Conservation (phyloP, 768 basidiomycete species). For the Leucocoprinus birnbaumii region DNA sequence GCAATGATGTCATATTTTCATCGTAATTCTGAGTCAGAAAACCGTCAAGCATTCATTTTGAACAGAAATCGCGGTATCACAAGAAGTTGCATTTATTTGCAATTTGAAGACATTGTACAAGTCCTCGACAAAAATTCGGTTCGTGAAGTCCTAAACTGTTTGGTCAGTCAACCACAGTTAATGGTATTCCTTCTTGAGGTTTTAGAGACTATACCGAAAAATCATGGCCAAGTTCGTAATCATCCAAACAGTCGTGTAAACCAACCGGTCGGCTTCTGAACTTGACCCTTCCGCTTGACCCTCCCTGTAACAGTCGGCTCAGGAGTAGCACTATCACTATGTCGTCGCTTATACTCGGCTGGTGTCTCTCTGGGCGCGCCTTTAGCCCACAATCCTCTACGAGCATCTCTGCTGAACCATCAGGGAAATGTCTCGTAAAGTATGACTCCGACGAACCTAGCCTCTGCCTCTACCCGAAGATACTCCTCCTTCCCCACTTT, state of each 20-base stretch:
- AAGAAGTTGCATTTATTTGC: no score
- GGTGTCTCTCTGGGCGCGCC: conserved; percentile 62
- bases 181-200: no score
- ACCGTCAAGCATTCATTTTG: no score
- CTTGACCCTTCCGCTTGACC: background rate
- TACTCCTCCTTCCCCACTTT: conserved; percentile 62
- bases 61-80: no score
- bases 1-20: no score
- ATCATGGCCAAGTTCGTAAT: no score
- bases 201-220: no score
- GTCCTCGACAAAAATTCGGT: no score
- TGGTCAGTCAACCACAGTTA: no score
- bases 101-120: no score
- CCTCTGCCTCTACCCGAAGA: conserved; percentile 57
- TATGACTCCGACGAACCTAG: conserved; percentile 44
- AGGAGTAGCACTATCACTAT: conserved; percentile 22
- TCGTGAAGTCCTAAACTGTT: no score
- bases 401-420: conserved; percentile 42
- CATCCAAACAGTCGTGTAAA: background rate
- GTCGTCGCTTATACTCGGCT: conserved; percentile 75
- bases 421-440: background rate
- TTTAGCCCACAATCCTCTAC: conserved; percentile 73
- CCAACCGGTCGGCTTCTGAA: background rate
- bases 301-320: background rate
- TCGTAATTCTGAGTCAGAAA: no score